Percentiles rank a stretch among this genome's conserved stretches.
Conservation (phyloP, 345 rosid species). For the Mangifera indica region DNA sequence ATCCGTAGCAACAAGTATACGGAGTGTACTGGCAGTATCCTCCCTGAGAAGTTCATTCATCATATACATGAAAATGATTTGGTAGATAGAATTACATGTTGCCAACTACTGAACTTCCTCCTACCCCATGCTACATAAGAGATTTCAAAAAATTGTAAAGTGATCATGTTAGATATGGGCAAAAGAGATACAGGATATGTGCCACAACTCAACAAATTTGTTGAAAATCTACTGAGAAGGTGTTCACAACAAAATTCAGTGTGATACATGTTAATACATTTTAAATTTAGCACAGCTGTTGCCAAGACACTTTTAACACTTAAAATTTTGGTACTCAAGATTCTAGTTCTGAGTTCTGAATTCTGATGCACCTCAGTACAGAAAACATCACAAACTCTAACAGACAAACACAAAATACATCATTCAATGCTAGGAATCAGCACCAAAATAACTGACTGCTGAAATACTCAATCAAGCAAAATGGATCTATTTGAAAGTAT, state of each 20-base stretch:
- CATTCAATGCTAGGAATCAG: background rate
- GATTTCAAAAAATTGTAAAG: background rate
- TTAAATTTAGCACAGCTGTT: no score
- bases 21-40: conserved; percentile 58
- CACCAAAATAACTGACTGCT: background rate
- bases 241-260: background rate
- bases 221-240: background rate
- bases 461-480: no score
- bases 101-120: background rate
- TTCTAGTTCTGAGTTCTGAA: no score
- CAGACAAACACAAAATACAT: background rate
- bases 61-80: background rate
- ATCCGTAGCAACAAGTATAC: conserved; percentile 90
- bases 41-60: conserved; percentile 41
- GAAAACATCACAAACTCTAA: background rate
- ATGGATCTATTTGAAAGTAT: no score
- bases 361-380: background rate
- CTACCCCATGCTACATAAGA: background rate
- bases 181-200: background rate
- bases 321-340: no score
- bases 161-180: background rate
- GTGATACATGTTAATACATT: background rate
- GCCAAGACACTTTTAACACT: background rate
- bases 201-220: background rate
- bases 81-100: background rate